A percentile compares a stretch with the other conserved stretches of the same genome.
Evolutionary conservation across 108 stramenopile genomes (phyloP).

Genomic region (Fistulifera pelliculosa): DNA sequence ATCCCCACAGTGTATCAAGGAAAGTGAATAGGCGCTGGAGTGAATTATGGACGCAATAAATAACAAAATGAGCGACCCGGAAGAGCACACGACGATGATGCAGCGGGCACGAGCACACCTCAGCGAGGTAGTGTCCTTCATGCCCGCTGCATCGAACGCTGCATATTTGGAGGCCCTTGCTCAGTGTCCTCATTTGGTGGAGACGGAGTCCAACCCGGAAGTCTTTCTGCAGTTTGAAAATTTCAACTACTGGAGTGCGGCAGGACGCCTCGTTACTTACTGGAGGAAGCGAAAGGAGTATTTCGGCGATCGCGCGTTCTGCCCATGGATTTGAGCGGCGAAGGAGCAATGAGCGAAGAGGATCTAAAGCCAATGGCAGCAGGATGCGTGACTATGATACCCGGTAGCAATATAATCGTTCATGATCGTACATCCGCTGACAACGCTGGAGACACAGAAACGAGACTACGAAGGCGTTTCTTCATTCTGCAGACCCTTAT

Average conservation of each 20-base stretch:
- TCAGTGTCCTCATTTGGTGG: constrained; percentile 10
- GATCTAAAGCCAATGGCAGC: neutral
- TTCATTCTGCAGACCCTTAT: too few species aligned
- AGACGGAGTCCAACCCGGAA: constrained; percentile 6
- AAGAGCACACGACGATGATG: neutral
- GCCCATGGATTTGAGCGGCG: constrained; percentile 4
- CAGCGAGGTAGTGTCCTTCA: neutral
- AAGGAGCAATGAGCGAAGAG: constrained; percentile 6
- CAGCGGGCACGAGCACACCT: neutral
- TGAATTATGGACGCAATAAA: neutral
- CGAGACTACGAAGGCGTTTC: too few species aligned
- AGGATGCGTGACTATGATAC: too few species aligned
- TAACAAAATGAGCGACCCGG: neutral
- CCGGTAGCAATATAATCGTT: too few species aligned
- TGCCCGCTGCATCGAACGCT: constrained; percentile 11
- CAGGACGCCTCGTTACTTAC: constrained; percentile 12
- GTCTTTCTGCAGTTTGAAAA: constrained; percentile 12
- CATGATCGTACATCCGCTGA: too few species aligned
- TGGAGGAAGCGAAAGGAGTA: constrained; percentile 13
- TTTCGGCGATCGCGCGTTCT: constrained; percentile 18
- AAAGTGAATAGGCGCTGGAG: neutral
- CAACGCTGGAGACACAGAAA: too few species aligned
- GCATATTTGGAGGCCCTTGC: constrained; percentile 13
- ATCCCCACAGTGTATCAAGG: too few species aligned
- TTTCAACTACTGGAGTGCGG: constrained; percentile 13